These are phyloP conservation scores for Piper longum DNA, from an alignment of 164 flowering plant genomes.

Conservation along the genomic window DNA sequence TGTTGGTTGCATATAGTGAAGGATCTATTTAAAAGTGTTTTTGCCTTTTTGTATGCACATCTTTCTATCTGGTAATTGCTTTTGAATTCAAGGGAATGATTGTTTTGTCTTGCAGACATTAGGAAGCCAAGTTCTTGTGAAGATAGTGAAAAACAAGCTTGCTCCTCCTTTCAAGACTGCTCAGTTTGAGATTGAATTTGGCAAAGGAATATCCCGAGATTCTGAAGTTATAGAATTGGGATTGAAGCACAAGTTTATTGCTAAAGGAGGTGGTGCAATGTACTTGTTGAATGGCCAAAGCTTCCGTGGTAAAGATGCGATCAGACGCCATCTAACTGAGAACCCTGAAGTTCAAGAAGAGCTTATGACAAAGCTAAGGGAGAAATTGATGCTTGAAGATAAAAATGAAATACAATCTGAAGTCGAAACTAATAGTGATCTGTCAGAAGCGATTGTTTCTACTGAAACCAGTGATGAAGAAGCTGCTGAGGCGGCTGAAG, in stretches of 20 bases:
- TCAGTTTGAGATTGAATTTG: constrained; percentile 80
- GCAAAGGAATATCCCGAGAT: constrained; percentile 69
- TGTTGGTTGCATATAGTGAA: no score
- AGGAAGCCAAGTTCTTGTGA: constrained; percentile 76
- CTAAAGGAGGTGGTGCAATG: constrained; percentile 29
- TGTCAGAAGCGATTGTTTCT: constrained; percentile 19
- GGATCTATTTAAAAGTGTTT: no score
- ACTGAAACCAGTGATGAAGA: constrained; percentile 44
- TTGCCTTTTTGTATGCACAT: neutral
- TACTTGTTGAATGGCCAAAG: constrained; percentile 29
- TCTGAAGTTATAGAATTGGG: constrained; percentile 65
- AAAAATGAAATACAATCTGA: constrained; percentile 16
- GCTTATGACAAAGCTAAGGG: constrained; percentile 41
- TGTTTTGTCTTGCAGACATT: constrained; percentile 30
- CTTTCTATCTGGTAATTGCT: neutral
- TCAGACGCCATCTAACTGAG: constrained; percentile 33
- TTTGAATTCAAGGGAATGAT: neutral
- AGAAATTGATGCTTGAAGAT: constrained; percentile 33
- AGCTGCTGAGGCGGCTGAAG: constrained; percentile 31
- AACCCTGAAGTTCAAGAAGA: constrained; percentile 36
- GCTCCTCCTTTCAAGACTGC: constrained; percentile 86
- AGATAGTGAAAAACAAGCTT: constrained; percentile 85
- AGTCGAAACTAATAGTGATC: constrained; percentile 7
- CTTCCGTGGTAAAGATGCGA: constrained; percentile 52
- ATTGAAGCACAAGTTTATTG: constrained; percentile 44